Percentiles rank a stretch among this genome's conserved stretches.
These are phyloP conservation scores for Polytrichum commune DNA, from an alignment of 225 moss, liverwort and hornwort genomes.

Conservation along the genomic window DNA sequence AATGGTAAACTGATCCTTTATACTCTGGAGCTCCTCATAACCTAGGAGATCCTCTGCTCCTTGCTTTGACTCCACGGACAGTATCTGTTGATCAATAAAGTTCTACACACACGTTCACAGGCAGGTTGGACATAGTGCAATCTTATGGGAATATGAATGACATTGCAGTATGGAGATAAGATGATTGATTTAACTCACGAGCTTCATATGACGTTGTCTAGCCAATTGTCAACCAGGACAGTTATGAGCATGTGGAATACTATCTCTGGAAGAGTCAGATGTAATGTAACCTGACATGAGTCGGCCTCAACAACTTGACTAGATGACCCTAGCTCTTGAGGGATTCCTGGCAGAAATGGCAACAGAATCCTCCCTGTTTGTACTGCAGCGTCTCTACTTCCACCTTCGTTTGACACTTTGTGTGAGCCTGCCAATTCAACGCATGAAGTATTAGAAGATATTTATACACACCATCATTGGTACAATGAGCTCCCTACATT, in stretches of 20 bases:
- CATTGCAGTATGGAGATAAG: background rate
- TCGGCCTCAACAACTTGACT: conserved; percentile 8
- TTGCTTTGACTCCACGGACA: conserved; percentile 8
- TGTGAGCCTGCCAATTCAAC: conserved; percentile 21
- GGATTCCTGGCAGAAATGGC: background rate
- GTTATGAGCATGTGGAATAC: background rate
- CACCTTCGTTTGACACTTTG: conserved; percentile 40
- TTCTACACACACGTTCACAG: too few species aligned
- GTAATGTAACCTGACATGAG: background rate
- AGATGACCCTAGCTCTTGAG: background rate
- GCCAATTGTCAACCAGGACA: background rate
- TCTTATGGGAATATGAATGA: too few species aligned
- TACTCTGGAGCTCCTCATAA: conserved; percentile 11
- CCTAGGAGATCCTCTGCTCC: conserved; percentile 8
- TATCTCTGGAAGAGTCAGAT: background rate
- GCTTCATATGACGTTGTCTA: background rate
- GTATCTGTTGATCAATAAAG: conserved; percentile 22
- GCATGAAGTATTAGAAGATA: too few species aligned
- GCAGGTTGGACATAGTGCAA: too few species aligned
- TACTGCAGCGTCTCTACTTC: conserved; percentile 46
- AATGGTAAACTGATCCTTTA: conserved; percentile 18
- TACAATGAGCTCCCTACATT: background rate
- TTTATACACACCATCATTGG: too few species aligned
- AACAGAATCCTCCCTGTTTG: conserved; percentile 28
- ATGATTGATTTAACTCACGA: background rate